Percentiles rank a stretch among this genome's conserved stretches.
These are phyloP conservation scores for Talaromyces nanjingensis DNA, from an alignment of 495 filamentous ascomycete genomes.

Conservation along the genomic window DNA sequence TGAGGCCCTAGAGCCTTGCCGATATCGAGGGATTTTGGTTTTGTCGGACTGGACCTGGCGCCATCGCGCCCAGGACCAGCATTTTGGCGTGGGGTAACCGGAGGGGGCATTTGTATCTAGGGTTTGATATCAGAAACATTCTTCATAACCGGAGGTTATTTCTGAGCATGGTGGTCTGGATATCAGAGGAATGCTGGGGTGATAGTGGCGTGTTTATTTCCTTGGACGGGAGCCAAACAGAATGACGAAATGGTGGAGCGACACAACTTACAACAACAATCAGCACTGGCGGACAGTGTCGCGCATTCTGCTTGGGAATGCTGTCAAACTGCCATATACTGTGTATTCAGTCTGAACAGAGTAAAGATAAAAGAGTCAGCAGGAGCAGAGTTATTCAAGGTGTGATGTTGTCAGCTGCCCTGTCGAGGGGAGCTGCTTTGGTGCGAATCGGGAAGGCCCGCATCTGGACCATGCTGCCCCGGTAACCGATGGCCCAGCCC, in stretches of 20 bases:
- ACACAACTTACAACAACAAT: conserved; percentile 3
- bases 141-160: not conserved
- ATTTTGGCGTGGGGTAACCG: conserved; percentile 34
- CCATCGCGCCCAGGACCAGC: conserved; percentile 29
- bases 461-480: conserved; percentile 7
- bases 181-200: conserved; percentile 6
- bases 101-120: conserved; percentile 34
- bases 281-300: not conserved
- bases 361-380: not conserved
- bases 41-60: conserved; percentile 29
- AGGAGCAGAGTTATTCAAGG: not conserved
- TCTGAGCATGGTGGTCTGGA: not conserved
- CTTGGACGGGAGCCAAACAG: not conserved
- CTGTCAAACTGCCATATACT: not conserved
- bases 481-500: conserved; percentile 3
- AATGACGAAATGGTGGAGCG: not conserved
- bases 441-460: not conserved
- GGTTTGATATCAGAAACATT: conserved; percentile 6
- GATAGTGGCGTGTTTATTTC: not conserved
- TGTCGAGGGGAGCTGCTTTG: not conserved
- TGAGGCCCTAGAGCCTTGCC: conserved; percentile 43
- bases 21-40: conserved; percentile 37
- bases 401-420: not conserved
- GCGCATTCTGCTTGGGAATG: not conserved
- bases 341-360: not conserved